phyloP scores from a whole-genome alignment of 306 rosid genomes.

The Glycine soja region DNA sequence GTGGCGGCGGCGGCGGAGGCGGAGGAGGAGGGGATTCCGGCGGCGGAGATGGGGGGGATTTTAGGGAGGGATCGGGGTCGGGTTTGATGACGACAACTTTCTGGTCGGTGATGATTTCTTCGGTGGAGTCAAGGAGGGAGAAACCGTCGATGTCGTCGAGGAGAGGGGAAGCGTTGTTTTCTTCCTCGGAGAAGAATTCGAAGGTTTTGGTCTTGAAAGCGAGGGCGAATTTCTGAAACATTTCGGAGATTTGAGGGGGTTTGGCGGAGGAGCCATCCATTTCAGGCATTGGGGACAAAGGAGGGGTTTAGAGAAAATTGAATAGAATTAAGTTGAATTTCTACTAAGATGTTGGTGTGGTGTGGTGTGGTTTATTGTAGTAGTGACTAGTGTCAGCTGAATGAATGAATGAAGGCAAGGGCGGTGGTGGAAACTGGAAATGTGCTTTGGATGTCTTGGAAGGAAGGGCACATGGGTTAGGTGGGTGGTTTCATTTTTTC shows the following conservation, averaged over 20 bases:
- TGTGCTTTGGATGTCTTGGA: slow-evolving; percentile 50
- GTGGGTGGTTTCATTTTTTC: background rate
- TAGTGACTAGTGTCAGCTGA: background rate
- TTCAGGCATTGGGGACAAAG: slow-evolving; percentile 56
- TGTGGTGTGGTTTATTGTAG: background rate
- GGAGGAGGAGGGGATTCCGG: background rate
- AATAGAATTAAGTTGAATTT: slow-evolving; percentile 3
- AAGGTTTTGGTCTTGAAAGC: slow-evolving; percentile 93
- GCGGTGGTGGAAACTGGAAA: background rate
- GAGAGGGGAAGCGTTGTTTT: slow-evolving; percentile 37
- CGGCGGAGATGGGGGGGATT: slow-evolving; percentile 23
- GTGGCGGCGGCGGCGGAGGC: slow-evolving; percentile 35
- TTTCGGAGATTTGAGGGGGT: slow-evolving; percentile 94
- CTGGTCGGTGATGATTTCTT: slow-evolving; percentile 89
- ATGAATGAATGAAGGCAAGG: background rate
- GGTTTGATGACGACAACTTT: slow-evolving; percentile 96
- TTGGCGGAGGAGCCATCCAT: slow-evolving; percentile 66
- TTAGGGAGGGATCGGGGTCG: slow-evolving; percentile 61
- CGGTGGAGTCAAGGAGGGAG: slow-evolving; percentile 87
- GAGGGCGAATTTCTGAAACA: slow-evolving; percentile 93
- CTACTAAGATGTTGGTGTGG: background rate
- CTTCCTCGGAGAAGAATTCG: slow-evolving; percentile 84
- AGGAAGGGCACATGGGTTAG: slow-evolving; percentile 47
- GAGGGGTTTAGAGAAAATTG: too few relatives aligned
- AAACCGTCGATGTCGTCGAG: slow-evolving; percentile 71